Percentiles rank a stretch among this genome's conserved stretches.
phyloP scores from a whole-genome alignment of 176 grass and related monocot genomes.

The Carex pumila region DNA sequence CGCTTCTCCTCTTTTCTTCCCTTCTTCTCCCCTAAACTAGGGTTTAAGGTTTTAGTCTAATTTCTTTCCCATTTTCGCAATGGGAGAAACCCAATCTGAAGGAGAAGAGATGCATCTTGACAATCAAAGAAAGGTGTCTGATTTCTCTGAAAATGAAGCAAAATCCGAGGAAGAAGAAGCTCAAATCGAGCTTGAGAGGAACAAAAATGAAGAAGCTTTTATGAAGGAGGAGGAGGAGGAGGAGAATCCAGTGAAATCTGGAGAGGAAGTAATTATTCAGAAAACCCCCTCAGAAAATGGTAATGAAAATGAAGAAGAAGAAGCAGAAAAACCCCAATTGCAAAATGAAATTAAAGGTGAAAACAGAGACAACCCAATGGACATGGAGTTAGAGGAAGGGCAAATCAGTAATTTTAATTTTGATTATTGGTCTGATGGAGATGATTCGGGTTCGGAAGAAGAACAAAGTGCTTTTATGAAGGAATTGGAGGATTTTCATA shows the following conservation, averaged over 20 bases:
- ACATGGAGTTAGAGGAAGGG: background rate
- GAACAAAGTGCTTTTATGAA: conserved; percentile 85
- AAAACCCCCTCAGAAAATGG: background rate
- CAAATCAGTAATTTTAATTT: conserved; percentile 37
- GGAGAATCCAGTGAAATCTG: background rate
- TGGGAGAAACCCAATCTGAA: background rate
- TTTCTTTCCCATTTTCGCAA: background rate
- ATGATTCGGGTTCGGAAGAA: conserved; percentile 79
- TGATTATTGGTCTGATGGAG: conserved; percentile 47
- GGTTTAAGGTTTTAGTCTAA: background rate
- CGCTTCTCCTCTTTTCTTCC: background rate
- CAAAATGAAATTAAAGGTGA: background rate
- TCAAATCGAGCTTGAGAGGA: background rate
- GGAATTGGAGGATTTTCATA: conserved; percentile 73
- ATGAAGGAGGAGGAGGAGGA: background rate
- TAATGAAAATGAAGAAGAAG: background rate
- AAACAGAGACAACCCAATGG: background rate
- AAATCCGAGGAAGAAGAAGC: background rate
- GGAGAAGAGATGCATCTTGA: background rate
- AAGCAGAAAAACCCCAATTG: background rate
- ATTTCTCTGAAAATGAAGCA: background rate
- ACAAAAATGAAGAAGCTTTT: background rate
- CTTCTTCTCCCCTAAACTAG: background rate
- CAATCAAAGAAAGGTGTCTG: background rate
- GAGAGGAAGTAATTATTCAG: background rate